Base-by-base conservation (phyloP, 352 stramenopile genomes). In the Pythium scleroteichum region DNA sequence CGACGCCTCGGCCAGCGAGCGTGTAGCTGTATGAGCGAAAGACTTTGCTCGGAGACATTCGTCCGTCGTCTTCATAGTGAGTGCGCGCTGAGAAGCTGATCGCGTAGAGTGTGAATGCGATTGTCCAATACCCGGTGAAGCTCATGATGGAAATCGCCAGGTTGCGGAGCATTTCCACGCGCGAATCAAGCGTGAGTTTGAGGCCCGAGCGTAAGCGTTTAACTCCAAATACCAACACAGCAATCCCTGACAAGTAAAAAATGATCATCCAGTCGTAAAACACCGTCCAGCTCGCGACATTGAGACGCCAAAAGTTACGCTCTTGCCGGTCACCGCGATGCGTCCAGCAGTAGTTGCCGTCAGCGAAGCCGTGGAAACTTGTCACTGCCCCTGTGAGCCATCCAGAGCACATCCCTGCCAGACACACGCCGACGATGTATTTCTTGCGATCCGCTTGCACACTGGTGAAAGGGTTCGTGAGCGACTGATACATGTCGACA, bases 181-280 rank as follows among this genome's bases (percentile, higher is more conserved):
- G 79, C 46, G 82, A 89, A 42, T 88, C 74, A 4, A 95, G 68
- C 9, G 85, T 95, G 22, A 91, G 73, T 9, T 79, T 81, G 26
- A 95, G 45, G 2, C 85, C 85, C 0, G 78, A 88, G 2, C 81
- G 76, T 26, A 95, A 69, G 2, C 85, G 78, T 45, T 80, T 82
- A 23, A 90, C 53, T 10, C 82, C 82, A 17, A 82, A 89, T 2
- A 83, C 22, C 14, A 95, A 61, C 32, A 93, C 82, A 0, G 72
- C 71, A 29, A 95, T 82, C 8, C 83, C 83, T 22, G 82, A 85
- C 5, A 92, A 55, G 57, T 93, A 93, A 44, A 90, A 93, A 9
- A 93, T 13, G 56, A 94, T 88, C 81, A 94, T 92, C 72, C 80
- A 94, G 59, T 82, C 76, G 69, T 92, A 94, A 60, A 94, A 92